Conservation (phyloP, 805 yeast genomes). For the Blastobotrys terrestris region DNA sequence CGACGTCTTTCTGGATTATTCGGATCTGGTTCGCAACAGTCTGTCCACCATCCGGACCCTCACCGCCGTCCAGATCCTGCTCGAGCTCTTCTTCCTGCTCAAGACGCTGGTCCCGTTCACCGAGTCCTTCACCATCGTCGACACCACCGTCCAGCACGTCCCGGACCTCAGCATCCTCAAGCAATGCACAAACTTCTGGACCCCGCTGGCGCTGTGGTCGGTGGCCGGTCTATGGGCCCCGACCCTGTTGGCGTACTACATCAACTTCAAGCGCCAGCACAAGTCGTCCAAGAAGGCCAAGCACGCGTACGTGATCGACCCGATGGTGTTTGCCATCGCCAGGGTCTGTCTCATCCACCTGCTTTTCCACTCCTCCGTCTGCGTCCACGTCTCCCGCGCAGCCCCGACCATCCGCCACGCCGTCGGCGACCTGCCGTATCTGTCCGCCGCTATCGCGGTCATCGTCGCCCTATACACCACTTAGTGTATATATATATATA, state of each 20-base stretch:
- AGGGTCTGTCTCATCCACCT: slow-evolving; percentile 39
- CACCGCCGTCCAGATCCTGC: slow-evolving; percentile 12
- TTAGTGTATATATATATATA: no score
- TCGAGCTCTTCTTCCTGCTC: slow-evolving; percentile 14
- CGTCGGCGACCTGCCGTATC: slow-evolving; percentile 32
- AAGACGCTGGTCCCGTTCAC: slow-evolving; percentile 8
- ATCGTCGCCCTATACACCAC: slow-evolving; percentile 34
- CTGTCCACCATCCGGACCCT: slow-evolving; percentile 29
- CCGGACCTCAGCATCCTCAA: slow-evolving; percentile 13
- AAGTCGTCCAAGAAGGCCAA: slow-evolving; percentile 1
- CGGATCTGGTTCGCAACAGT: slow-evolving; percentile 17
- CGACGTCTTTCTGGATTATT: slow-evolving; percentile 15
- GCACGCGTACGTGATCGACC: slow-evolving; percentile 38
- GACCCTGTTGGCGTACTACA: slow-evolving; percentile 23
- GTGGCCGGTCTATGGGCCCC: slow-evolving; percentile 24
- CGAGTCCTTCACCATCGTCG: neutral
- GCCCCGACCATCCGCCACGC: slow-evolving; percentile 18
- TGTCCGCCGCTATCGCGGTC: slow-evolving; percentile 26
- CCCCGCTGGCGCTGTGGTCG: slow-evolving; percentile 25
- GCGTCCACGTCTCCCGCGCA: slow-evolving; percentile 17
- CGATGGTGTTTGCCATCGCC: slow-evolving; percentile 45
- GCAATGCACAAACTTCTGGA: slow-evolving; percentile 19
- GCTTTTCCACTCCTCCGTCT: slow-evolving; percentile 19
- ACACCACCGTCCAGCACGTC: slow-evolving; percentile 5
- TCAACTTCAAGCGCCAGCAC: slow-evolving; percentile 26